Conservation (phyloP, 768 basidiomycete species). For the Lactarius evosmus region DNA sequence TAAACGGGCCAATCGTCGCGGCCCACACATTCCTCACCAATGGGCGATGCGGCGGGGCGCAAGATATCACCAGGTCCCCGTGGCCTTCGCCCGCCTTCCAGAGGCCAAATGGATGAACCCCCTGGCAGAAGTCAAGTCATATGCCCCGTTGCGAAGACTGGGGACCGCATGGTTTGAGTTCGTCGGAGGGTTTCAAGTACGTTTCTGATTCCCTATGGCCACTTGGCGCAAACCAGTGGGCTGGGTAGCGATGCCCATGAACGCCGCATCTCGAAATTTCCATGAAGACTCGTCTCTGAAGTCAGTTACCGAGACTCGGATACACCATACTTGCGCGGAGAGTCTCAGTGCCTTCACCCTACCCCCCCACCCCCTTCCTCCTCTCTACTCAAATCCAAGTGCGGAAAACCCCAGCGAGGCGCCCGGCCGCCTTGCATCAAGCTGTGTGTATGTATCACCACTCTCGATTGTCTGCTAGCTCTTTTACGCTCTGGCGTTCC, state of each 20-base stretch:
- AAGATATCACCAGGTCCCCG: conserved; percentile 36
- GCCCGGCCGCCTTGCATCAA: neutral
- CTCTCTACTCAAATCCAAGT: no score
- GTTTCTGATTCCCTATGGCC: neutral
- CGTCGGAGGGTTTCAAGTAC: conserved; percentile 32
- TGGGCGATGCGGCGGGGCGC: conserved; percentile 39
- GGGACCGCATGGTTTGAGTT: conserved; percentile 33
- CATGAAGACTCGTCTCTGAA: no score
- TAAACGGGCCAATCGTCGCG: conserved; percentile 28
- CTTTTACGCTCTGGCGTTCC: neutral
- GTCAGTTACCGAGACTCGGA: no score
- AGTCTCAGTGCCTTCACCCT: neutral
- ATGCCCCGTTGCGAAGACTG: conserved; percentile 37
- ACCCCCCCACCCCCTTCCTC: neutral
- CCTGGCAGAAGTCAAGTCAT: conserved; percentile 34
- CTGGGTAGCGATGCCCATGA: no score
- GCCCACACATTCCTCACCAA: conserved; percentile 37
- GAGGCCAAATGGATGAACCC: conserved; percentile 35
- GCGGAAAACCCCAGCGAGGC: neutral
- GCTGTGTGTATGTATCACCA: neutral
- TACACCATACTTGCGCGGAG: neutral
- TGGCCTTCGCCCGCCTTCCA: conserved; percentile 36
- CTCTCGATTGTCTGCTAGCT: neutral
- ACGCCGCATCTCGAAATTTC: no score
- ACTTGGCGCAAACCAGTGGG: neutral